These are phyloP conservation scores for Carex scoparia DNA, from an alignment of 176 grass and related monocot species.

Conservation along the genomic window DNA sequence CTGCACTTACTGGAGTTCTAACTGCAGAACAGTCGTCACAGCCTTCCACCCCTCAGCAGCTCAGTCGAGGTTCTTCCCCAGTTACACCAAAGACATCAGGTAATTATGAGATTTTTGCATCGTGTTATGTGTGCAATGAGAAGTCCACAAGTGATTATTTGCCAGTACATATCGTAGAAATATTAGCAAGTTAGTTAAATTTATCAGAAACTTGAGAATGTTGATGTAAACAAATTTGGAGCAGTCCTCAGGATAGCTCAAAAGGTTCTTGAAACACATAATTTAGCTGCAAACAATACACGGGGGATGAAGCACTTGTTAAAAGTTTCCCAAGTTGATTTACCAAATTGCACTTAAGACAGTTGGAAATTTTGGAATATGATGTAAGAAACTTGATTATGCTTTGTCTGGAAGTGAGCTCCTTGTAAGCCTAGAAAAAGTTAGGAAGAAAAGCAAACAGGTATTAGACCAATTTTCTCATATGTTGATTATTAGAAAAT, in stretches of 20 bases:
- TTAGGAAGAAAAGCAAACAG: not conserved
- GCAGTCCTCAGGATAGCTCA: not conserved
- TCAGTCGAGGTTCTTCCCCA: slow-evolving; percentile 20
- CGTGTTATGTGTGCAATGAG: not conserved
- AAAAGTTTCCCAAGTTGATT: not conserved
- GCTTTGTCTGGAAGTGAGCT: not conserved
- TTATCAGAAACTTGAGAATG: not conserved
- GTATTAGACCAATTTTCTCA: not conserved
- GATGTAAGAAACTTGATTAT: not conserved
- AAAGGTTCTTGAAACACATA: not conserved
- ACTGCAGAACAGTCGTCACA: slow-evolving; percentile 62
- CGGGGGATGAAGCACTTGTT: not conserved
- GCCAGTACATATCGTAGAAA: not conserved
- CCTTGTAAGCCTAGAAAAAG: not conserved
- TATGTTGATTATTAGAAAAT: not conserved
- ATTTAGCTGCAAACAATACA: not conserved
- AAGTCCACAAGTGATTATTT: not conserved
- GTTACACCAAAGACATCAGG: slow-evolving; percentile 15
- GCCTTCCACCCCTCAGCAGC: slow-evolving; percentile 34
- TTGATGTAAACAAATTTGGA: not conserved
- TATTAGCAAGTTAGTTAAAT: not conserved
- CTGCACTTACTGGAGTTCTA: slow-evolving; percentile 73
- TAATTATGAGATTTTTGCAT: slow-evolving; percentile 7
- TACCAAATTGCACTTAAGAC: not conserved
- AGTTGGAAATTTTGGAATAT: not conserved